These are phyloP conservation scores for Stellera chamaejasme DNA, from an alignment of 345 rosid species.

Conservation along the genomic window DNA sequence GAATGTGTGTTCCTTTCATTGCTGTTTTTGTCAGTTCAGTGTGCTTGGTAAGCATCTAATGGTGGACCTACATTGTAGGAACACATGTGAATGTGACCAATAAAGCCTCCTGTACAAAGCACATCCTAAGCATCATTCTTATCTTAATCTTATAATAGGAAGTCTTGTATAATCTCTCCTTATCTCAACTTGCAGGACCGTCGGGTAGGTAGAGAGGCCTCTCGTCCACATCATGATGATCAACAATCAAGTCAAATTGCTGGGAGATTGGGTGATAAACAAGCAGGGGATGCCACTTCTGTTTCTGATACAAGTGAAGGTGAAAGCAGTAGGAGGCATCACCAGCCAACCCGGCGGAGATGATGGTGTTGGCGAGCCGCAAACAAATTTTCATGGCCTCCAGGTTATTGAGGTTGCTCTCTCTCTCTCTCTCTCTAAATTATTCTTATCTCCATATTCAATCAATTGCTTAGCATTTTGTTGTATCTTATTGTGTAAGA, in stretches of 20 bases:
- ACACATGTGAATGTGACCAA: too few species aligned
- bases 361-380: constrained; percentile 28
- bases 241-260: constrained; percentile 18
- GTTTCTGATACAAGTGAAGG: constrained; percentile 40
- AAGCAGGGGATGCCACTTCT: constrained; percentile 25
- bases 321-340: constrained; percentile 29
- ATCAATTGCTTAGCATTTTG: constrained; percentile 9
- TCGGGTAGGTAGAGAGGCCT: constrained; percentile 31
- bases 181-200: constrained; percentile 30
- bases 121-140: too few species aligned
- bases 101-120: too few species aligned
- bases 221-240: constrained; percentile 16
- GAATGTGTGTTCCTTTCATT: background rate
- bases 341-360: constrained; percentile 39
- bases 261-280: constrained; percentile 22
- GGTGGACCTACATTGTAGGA: too few species aligned
- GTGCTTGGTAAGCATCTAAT: too few species aligned
- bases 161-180: background rate
- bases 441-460: background rate
- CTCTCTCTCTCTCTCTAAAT: background rate
- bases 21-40: background rate
- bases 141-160: too few species aligned
- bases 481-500: constrained; percentile 19
- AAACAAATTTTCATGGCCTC: constrained; percentile 12
- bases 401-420: constrained; percentile 5